Evolutionary conservation across 164 flowering plant species (phyloP).

Genomic region (Piper longum): DNA sequence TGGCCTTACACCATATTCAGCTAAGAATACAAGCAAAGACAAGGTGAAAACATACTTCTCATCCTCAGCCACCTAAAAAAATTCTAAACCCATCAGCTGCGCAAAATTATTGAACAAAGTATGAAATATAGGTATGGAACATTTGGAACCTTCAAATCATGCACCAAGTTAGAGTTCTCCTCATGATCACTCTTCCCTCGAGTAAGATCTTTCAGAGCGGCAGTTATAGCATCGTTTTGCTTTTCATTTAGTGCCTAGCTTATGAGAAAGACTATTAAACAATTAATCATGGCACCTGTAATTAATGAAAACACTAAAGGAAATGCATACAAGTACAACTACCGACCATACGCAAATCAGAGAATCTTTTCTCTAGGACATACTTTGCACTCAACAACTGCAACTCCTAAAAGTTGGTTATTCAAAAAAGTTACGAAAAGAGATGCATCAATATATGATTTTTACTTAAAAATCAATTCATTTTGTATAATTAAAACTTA

Average conservation of each 20-base stretch:
- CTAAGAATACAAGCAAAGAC: conserved; percentile 62
- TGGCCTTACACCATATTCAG: conserved; percentile 63
- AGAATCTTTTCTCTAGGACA: conserved; percentile 54
- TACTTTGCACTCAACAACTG: conserved; percentile 62
- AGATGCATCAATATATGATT: not conserved
- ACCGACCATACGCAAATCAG: conserved; percentile 78
- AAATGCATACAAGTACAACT: not conserved
- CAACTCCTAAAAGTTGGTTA: conserved; percentile 40
- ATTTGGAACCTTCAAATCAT: conserved; percentile 55
- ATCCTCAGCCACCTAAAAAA: conserved; percentile 59
- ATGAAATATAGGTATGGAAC: not conserved
- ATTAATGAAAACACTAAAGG: not conserved
- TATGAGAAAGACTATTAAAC: conserved; percentile 3
- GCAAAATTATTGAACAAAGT: not conserved
- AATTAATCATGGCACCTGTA: not conserved
- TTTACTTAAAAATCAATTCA: not conserved
- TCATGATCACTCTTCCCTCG: conserved; percentile 66
- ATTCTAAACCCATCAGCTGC: conserved; percentile 1
- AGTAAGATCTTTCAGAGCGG: conserved; percentile 55
- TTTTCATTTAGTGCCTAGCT: conserved; percentile 69
- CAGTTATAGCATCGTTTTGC: conserved; percentile 49
- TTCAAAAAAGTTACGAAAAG: conserved; percentile 1
- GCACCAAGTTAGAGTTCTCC: conserved; percentile 51
- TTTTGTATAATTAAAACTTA: not conserved
- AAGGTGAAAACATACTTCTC: conserved; percentile 65